Evolutionary conservation across 2,329 filamentous ascomycete species (phyloP), one percentile per base, ranked within the genome.

Genomic region (Phyllosticta capitalensis): DNA sequence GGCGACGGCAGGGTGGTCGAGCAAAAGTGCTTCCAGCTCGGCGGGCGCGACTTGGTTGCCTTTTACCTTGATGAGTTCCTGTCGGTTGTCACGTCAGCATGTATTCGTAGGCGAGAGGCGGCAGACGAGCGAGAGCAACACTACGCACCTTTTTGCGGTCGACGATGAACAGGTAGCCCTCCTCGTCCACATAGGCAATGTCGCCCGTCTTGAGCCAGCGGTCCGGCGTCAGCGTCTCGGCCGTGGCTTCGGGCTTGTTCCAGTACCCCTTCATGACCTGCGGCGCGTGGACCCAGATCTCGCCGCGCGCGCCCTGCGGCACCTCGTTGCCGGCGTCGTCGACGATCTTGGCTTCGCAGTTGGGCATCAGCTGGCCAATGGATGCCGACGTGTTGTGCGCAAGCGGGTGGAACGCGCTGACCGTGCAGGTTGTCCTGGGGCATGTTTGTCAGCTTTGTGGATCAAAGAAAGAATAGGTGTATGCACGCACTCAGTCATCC

Each of bases 251-350:
- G 0, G 83, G 80, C 62, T 87, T 89, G 51, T 79, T 77, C 86
- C 88, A 92, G 72, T 95, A 95, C 5, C 87, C 85, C 61, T 82
- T 83, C 81, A 90, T 86, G 52, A 92, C 75, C 33, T 83, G 89
- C 2, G 88, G 89, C 0, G 82, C 87, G 0, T 82, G 79, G 5
- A 92, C 77, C 83, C 86, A 90, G 20, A 94, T 75, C 72, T 92
- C 88, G 28, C 89, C 89, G 3, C 79, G 76, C 66, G 83, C 48
- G 0, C 77, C 80, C n/a, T 67, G 64, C 2, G 63, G 65, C 0
- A 82, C 77, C 63, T 83, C 80, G 26, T 66, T 68, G 5, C 81
- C 82, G 50, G 82, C 79, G 1, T 83, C 80, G 59, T 81, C 79
- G 67, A 92, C 80, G 61, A 94, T 79, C 68, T 83, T 85, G 2